These are phyloP conservation scores for Carex sylvatica DNA, from an alignment of 202 grass and related monocot species.

Conservation along the genomic window DNA sequence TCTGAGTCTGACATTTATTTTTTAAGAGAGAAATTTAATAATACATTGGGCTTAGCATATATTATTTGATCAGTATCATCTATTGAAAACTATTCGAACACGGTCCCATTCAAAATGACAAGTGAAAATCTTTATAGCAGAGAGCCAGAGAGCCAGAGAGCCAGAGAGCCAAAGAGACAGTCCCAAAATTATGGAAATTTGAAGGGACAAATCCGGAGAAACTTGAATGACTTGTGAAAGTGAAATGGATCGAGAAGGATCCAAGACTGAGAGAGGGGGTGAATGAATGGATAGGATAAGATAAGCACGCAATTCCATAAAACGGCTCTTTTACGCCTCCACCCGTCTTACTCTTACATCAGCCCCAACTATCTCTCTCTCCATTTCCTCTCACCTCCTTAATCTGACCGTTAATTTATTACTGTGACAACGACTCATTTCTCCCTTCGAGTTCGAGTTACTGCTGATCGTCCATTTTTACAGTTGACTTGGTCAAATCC, in stretches of 20 bases:
- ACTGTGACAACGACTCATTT: neutral
- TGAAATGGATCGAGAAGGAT: neutral
- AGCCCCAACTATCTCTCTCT: no score
- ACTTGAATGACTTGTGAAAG: neutral
- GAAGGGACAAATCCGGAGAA: neutral
- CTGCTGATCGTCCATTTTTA: neutral
- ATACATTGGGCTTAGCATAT: neutral
- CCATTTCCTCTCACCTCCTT: neutral
- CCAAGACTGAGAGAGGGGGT: neutral
- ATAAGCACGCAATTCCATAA: conserved; percentile 20
- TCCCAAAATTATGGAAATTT: neutral
- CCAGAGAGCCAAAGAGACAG: no score
- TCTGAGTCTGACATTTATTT: neutral
- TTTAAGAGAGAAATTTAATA: neutral
- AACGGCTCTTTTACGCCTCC: neutral
- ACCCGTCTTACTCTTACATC: neutral
- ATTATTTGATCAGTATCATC: neutral
- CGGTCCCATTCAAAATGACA: neutral
- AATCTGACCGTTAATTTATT: neutral
- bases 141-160: no score
- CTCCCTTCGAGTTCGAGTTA: neutral
- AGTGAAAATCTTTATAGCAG: neutral
- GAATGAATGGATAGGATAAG: neutral
- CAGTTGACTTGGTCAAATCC: neutral
- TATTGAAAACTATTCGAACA: neutral